Percentiles rank a stretch among this genome's conserved stretches.
These are phyloP conservation scores for Zalaria obscura DNA, from an alignment of 2,329 filamentous ascomycete species.

Conservation along the genomic window DNA sequence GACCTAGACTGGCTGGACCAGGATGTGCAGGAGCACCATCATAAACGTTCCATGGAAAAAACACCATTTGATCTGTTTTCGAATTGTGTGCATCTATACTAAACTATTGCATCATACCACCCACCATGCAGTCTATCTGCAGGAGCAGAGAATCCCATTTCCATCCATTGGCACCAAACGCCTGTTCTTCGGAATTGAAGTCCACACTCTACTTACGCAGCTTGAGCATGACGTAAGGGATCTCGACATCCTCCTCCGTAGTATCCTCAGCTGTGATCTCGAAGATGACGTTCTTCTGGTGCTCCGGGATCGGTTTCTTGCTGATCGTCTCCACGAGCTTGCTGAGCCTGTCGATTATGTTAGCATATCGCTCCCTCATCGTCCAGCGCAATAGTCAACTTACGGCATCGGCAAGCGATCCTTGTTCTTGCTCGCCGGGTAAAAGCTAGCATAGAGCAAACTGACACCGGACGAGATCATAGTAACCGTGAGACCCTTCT, in stretches of 20 bases:
- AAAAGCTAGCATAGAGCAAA: constrained; percentile 87
- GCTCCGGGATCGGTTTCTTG: constrained; percentile 78
- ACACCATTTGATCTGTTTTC: too few relatives aligned
- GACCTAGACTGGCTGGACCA: too few relatives aligned
- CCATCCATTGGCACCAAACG: too few relatives aligned
- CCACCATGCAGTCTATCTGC: too few relatives aligned
- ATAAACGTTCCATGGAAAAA: too few relatives aligned
- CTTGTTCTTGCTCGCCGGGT: constrained; percentile 67
- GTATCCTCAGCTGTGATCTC: constrained; percentile 87
- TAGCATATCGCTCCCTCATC: constrained; percentile 9
- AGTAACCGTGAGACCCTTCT: constrained; percentile 65
- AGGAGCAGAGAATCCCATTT: too few relatives aligned
- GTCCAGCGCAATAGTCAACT: constrained; percentile 19
- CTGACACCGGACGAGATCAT: constrained; percentile 98
- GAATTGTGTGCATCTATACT: too few relatives aligned
- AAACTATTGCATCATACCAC: too few relatives aligned
- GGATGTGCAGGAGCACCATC: too few relatives aligned
- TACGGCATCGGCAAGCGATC: constrained; percentile 62
- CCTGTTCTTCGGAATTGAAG: too few relatives aligned
- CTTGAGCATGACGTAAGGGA: constrained; percentile 91
- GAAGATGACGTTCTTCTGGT: constrained; percentile 93
- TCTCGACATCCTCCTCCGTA: constrained; percentile 85
- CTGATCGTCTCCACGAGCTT: constrained; percentile 77
- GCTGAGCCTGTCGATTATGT: constrained; percentile 52
- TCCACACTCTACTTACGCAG: constrained; percentile 30